Conservation (phyloP, 2,329 filamentous ascomycete species). For the Fusarium nodosum region DNA sequence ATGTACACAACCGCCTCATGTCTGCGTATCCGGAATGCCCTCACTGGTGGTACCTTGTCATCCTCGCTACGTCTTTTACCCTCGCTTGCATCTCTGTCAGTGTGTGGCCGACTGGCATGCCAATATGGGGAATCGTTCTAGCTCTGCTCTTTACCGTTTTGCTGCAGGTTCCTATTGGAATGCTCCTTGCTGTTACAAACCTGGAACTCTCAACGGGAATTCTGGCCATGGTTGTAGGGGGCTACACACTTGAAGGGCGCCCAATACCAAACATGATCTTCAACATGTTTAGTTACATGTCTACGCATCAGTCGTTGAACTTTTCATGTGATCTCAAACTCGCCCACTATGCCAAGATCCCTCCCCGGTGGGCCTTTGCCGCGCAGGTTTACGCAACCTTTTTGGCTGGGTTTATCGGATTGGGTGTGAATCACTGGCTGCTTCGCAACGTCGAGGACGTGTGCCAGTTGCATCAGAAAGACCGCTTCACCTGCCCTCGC, state of each 20-base stretch:
- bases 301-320: constrained; percentile 70
- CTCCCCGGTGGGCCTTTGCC: constrained; percentile 67
- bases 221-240: constrained; percentile 74
- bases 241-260: constrained; percentile 74
- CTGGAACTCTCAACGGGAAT: constrained; percentile 72
- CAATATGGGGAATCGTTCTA: constrained; percentile 65
- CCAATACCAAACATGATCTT: constrained; percentile 79
- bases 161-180: constrained; percentile 68
- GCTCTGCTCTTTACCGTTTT: constrained; percentile 65
- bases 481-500: constrained; percentile 65
- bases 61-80: constrained; percentile 62
- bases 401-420: constrained; percentile 67
- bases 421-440: constrained; percentile 72
- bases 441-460: constrained; percentile 68
- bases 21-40: constrained; percentile 57
- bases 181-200: constrained; percentile 69
- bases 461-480: constrained; percentile 64
- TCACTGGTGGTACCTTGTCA: constrained; percentile 68
- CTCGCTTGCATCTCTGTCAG: constrained; percentile 56
- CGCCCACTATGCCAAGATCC: constrained; percentile 73
- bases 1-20: constrained; percentile 55
- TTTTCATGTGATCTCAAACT: constrained; percentile 72
- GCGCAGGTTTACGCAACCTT: constrained; percentile 67
- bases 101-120: constrained; percentile 64
- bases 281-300: constrained; percentile 76